Conservation (phyloP, 2,329 filamentous ascomycete species). For the Aspergillus pseudotamarii region DNA sequence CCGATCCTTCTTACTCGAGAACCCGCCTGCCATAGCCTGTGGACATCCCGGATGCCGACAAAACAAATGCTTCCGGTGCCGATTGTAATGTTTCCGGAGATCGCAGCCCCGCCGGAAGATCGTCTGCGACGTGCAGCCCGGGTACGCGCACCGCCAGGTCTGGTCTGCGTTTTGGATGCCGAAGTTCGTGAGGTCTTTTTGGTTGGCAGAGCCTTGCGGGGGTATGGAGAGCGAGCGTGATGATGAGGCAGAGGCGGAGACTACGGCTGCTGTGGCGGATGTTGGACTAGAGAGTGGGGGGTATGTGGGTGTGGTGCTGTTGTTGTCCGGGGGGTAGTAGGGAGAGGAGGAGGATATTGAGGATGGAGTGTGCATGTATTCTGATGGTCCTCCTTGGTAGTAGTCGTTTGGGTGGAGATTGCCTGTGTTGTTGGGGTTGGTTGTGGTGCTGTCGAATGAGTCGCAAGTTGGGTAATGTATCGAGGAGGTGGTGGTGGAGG, state of each 20-base stretch:
- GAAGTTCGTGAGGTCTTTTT: conserved; percentile 34
- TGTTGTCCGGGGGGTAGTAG: background rate
- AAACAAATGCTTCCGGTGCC: conserved; percentile 64
- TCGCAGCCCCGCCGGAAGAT: conserved; percentile 63
- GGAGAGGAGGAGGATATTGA: background rate
- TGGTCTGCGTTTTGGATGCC: conserved; percentile 35
- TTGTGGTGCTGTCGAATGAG: background rate
- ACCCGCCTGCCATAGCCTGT: conserved; percentile 59
- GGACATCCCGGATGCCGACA: conserved; percentile 62
- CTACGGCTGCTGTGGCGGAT: background rate
- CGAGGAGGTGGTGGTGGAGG: background rate
- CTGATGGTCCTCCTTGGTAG: background rate
- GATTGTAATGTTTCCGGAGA: conserved; percentile 64
- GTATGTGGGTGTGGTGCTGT: background rate
- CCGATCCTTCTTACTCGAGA: conserved; percentile 65
- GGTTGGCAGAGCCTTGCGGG: background rate
- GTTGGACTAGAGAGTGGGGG: background rate
- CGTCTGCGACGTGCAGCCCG: conserved; percentile 61
- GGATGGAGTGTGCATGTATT: background rate
- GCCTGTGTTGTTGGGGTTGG: background rate
- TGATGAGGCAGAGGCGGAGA: background rate
- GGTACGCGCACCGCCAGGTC: conserved; percentile 62
- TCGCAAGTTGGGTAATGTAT: background rate
- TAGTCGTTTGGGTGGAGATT: background rate
- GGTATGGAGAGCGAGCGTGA: background rate